Conservation (phyloP, 768 basidiomycete species). For the Tulasnella sp. region DNA sequence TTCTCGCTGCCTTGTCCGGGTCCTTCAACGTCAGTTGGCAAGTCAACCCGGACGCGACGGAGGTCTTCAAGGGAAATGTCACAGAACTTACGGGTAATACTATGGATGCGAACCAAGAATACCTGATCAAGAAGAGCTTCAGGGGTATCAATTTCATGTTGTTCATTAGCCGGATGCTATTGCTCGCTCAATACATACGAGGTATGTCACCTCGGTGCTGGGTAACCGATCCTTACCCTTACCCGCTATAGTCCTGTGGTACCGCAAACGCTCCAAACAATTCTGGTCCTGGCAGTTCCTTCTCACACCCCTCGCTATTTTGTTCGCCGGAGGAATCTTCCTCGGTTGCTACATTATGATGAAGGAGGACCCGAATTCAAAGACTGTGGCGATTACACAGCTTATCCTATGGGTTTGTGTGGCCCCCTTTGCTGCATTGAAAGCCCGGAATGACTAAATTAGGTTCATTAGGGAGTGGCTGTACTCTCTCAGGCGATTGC, state of each 20-base stretch:
- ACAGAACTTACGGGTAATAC: neutral
- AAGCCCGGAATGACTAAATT: too few species aligned
- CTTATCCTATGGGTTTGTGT: neutral
- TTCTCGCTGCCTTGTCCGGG: neutral
- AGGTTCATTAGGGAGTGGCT: too few species aligned
- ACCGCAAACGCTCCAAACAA: neutral
- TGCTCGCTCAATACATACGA: neutral
- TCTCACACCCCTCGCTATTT: neutral
- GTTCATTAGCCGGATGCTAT: neutral
- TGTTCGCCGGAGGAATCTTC: neutral
- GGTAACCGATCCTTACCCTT: neutral
- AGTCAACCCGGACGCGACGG: neutral
- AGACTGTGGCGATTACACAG: neutral
- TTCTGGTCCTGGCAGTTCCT: neutral
- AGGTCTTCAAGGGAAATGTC: neutral
- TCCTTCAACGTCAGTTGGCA: neutral
- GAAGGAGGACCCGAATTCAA: neutral
- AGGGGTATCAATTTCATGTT: neutral
- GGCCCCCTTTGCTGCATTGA: neutral
- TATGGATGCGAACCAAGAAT: neutral
- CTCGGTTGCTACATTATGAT: neutral
- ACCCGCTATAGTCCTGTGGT: neutral
- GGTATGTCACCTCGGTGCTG: neutral
- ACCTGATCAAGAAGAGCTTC: neutral
- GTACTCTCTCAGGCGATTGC: neutral